Conservation (phyloP, 2,329 filamentous ascomycete genomes). For the Cladosporium velox region DNA sequence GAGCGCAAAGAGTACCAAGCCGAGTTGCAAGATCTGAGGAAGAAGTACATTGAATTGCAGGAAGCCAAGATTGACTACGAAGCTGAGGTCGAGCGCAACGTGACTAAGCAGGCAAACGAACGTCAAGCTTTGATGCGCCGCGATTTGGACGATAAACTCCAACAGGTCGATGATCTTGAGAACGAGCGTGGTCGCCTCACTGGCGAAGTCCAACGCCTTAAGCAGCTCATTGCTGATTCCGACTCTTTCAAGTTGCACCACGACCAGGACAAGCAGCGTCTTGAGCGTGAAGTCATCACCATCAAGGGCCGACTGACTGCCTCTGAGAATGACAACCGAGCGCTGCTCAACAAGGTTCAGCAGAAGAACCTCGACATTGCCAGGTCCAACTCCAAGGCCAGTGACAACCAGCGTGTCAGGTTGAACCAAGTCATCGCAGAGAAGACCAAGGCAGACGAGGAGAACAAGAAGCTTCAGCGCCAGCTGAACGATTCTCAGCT, state of each 20-base stretch:
- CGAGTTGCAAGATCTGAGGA: conserved; percentile 78
- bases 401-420: conserved; percentile 77
- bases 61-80: conserved; percentile 83
- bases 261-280: conserved; percentile 89
- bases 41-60: conserved; percentile 82
- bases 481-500: conserved; percentile 86
- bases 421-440: conserved; percentile 76
- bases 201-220: conserved; percentile 79
- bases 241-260: conserved; percentile 86
- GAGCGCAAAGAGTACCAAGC: conserved; percentile 86
- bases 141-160: conserved; percentile 78
- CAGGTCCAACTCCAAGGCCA: conserved; percentile 80
- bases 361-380: conserved; percentile 97
- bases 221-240: conserved; percentile 82
- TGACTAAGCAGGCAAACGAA: conserved; percentile 76
- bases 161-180: conserved; percentile 76
- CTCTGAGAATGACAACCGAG: conserved; percentile 94
- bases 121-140: conserved; percentile 74
- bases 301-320: conserved; percentile 86
- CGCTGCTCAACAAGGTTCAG: conserved; percentile 93
- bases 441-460: conserved; percentile 79
- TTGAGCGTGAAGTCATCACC: conserved; percentile 87
- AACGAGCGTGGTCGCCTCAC: conserved; percentile 75
- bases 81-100: conserved; percentile 73
- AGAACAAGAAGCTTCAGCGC: conserved; percentile 75